Base-by-base conservation (phyloP, 768 basidiomycete genomes). In the Suillus subalutaceus region DNA sequence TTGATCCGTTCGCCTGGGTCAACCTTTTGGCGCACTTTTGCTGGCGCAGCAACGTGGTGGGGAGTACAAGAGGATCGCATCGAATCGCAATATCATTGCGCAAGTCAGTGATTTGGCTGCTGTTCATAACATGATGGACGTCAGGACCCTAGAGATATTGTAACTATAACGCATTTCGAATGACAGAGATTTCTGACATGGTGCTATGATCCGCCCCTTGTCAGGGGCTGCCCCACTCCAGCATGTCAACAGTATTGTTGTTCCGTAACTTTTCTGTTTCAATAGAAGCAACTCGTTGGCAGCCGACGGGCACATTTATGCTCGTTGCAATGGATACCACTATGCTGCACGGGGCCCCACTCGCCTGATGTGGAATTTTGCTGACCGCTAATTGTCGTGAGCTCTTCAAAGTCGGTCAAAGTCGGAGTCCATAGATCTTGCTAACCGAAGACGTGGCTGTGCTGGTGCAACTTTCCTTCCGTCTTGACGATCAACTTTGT, bases 401-500 rank as follows among this genome's bases (percentile, higher is more conserved):
- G n/a, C n/a, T n/a, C n/a, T 40, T 40, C 38, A 12, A 23, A 10
- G 18, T 44, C 20, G 44, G 41, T 46, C n/a, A 26, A 50, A 50
- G 52, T 53, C 52, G 30, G 52, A 53, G 16, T 20, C 4, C 48
- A 5, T 26, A 37, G 13, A 52, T 15, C 26, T 52, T 26, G 35
- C 55, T 16, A 26, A 59, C 16, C 8, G 40, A 59, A 20, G 23
- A 20, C 26, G 40, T 41, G 58, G 58, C 58, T 59, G 40, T 59
- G 40, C 40, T 16, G 23, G n/a, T 1, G 57, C 37, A 40, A 59
- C 16, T 59, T 53, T 58, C 35, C 10, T 35, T 56, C n/a, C 3
- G 56, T 15, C 56, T 57, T 57, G 37, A 58, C 38, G 57, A 59
- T 59, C 56, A 38, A 53, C 26, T 6, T 44, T 44, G 16, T 5